Evolutionary conservation across 345 rosid species (phyloP), one percentile per base, ranked within the genome.

Genomic region (Ceriops zippeliana): DNA sequence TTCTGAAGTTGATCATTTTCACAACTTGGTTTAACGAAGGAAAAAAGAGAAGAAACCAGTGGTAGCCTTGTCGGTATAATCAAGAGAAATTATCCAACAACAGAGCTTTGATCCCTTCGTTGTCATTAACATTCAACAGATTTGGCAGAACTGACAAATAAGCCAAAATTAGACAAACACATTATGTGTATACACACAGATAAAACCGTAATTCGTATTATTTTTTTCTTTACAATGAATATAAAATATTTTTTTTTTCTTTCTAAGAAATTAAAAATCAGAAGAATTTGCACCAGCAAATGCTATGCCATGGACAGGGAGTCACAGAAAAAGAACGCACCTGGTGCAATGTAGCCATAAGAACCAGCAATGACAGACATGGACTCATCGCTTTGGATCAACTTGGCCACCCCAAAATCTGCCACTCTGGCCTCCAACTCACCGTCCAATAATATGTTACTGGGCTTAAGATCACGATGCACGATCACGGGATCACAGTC

Each of bases 281-380:
- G 4, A 11, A 34, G 19, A 53, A 51, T 27, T 1, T n/a, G n/a
- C 13, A 35, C 24, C 2, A 16, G 49, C 19, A 42, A 13, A 52
- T 5, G 21, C 58, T 10, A 15, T 3, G 26, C 21, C 1, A n/a
- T 1, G 26, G 30, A 19, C 26, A 19, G 28, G 2, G 3, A 24
- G 61, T 37, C 66, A 52, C 28, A 1, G 15, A 21, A 5, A 24
- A 21, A 42, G 51, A 46, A 52, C 74, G 69, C 61, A 95, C 99
- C 98, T 69, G 99, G 98, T 10, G 99, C 99, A 73, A 96, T 96
- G 86, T 96, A 96, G 67, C 99, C 99, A 69, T 92, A 96, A 42
- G 99, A 96, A 0, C 99, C 98, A 4, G 99, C 99, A 8, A 96
- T 91, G 52, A 96, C 99, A 22, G 98, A 92, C 99, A 92, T 96